These are phyloP conservation scores for Botrytis hyacinthi DNA, from an alignment of 2,329 filamentous ascomycete genomes.

Conservation along the genomic window DNA sequence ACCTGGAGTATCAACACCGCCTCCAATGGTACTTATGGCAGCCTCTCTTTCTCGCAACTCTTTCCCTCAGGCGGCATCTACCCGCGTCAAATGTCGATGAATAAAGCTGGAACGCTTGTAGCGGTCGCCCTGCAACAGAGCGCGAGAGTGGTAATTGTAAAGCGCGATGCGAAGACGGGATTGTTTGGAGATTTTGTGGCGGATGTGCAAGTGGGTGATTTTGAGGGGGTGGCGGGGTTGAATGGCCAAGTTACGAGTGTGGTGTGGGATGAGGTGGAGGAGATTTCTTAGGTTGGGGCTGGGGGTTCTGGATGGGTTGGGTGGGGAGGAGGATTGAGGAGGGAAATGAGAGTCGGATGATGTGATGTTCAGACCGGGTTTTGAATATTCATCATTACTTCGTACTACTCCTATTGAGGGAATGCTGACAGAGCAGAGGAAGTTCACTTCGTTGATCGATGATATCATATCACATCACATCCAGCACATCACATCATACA, in stretches of 20 bases:
- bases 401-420: no score
- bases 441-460: no score
- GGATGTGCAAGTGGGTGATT: conserved; percentile 19
- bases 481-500: no score
- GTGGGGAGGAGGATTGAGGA: not conserved
- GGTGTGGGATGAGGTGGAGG: conserved; percentile 34
- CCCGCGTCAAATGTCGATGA: conserved; percentile 50
- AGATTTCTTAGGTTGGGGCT: not conserved
- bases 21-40: conserved; percentile 46
- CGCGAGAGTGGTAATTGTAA: conserved; percentile 43
- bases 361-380: not conserved
- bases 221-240: conserved; percentile 1
- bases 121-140: conserved; percentile 47
- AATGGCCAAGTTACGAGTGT: conserved; percentile 34
- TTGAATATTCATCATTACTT: no score
- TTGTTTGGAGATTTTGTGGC: conserved; percentile 40
- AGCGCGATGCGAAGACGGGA: conserved; percentile 44
- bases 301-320: not conserved
- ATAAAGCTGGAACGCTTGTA: conserved; percentile 45
- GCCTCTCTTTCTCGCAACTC: conserved; percentile 44
- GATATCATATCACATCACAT: no score
- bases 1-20: conserved; percentile 55
- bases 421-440: no score
- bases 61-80: conserved; percentile 46
- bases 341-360: not conserved